These are phyloP conservation scores for Euphrasia confusa DNA, from an alignment of 257 asterid species.

Conservation along the genomic window DNA sequence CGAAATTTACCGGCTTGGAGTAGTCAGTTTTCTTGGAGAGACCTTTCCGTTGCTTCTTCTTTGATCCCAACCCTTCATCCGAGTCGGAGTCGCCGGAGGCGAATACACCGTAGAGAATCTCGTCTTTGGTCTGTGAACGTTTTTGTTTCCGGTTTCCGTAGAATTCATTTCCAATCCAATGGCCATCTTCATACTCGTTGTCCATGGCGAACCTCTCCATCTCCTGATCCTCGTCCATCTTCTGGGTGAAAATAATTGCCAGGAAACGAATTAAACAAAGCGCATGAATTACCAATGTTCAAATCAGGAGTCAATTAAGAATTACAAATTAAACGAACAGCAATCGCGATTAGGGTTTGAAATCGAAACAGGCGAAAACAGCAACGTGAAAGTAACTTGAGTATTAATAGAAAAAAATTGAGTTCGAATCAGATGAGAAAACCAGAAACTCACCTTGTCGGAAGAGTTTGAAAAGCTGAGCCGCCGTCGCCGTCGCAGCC, in stretches of 20 bases:
- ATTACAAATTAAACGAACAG: background rate
- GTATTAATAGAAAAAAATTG: too few relatives aligned
- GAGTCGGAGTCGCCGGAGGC: slow-evolving; percentile 67
- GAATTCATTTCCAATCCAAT: slow-evolving; percentile 71
- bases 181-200: slow-evolving; percentile 71
- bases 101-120: slow-evolving; percentile 71
- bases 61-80: slow-evolving; percentile 56
- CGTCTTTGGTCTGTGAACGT: slow-evolving; percentile 65
- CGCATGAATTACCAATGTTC: too few relatives aligned
- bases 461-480: background rate
- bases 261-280: background rate
- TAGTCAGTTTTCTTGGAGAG: slow-evolving; percentile 45
- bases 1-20: slow-evolving; percentile 70
- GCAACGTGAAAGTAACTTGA: too few relatives aligned
- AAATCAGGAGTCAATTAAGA: too few relatives aligned
- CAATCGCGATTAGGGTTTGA: background rate
- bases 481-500: background rate
- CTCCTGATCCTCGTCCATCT: slow-evolving; percentile 78
- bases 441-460: too few relatives aligned
- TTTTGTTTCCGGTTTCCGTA: slow-evolving; percentile 53
- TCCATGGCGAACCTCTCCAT: slow-evolving; percentile 80
- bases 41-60: slow-evolving; percentile 60
- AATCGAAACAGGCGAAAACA: too few relatives aligned
- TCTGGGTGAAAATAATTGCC: background rate
- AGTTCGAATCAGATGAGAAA: too few relatives aligned